These are phyloP conservation scores for Porphyrellus cyaneotinctus DNA, from an alignment of 768 basidiomycete genomes.

Conservation along the genomic window DNA sequence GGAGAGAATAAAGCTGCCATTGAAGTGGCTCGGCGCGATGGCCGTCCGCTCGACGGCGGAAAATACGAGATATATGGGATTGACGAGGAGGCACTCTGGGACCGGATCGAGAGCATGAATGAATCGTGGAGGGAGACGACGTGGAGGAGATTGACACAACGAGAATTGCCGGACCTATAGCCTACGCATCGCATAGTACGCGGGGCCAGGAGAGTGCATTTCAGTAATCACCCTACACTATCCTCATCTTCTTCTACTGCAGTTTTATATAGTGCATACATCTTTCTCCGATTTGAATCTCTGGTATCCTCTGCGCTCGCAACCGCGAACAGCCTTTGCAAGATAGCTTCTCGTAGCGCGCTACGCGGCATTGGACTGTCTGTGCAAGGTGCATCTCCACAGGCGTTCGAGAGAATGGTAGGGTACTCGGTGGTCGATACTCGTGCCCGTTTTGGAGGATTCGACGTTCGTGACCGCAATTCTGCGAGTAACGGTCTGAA, in stretches of 20 bases:
- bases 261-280: slow-evolving; percentile 80
- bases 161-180: slow-evolving; percentile 76
- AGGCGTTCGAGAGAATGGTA: slow-evolving; percentile 52
- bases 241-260: slow-evolving; percentile 46
- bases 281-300: slow-evolving; percentile 74
- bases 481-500: slow-evolving; percentile 65
- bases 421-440: slow-evolving; percentile 32
- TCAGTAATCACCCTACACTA: slow-evolving; percentile 14
- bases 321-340: slow-evolving; percentile 63
- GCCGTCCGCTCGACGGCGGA: slow-evolving; percentile 55
- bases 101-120: slow-evolving; percentile 73
- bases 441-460: slow-evolving; percentile 46
- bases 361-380: slow-evolving; percentile 36
- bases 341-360: slow-evolving; percentile 49
- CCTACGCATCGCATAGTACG: background rate
- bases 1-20: slow-evolving; percentile 81
- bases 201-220: background rate
- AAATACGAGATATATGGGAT: slow-evolving; percentile 86
- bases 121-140: slow-evolving; percentile 95
- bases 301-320: slow-evolving; percentile 73
- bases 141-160: slow-evolving; percentile 75
- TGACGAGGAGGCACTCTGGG: slow-evolving; percentile 84
- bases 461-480: slow-evolving; percentile 39
- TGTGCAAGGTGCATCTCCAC: slow-evolving; percentile 37
- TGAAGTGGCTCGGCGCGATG: slow-evolving; percentile 77